phyloP scores from a whole-genome alignment of 108 stramenopile genomes.

The Aurantiochytrium sp. region DNA sequence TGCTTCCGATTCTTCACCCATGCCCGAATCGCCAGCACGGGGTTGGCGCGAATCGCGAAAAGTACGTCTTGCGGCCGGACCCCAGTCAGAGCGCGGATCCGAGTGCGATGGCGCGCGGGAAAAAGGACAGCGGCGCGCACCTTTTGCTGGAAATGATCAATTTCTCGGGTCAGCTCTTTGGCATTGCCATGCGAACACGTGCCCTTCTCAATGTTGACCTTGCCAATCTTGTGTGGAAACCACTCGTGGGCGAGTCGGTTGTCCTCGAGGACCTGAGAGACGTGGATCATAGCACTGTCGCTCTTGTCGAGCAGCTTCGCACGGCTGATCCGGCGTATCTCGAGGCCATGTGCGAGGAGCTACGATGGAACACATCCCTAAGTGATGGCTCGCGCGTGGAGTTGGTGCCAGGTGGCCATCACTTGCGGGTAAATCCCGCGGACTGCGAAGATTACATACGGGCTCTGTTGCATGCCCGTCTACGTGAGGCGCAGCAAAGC shows the following conservation, averaged over 20 bases:
- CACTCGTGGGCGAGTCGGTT: slow-evolving; percentile 33
- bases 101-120: background rate
- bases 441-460: background rate
- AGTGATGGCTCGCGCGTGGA: slow-evolving; percentile 8
- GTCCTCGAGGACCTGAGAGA: slow-evolving; percentile 30
- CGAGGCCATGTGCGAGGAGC: slow-evolving; percentile 13
- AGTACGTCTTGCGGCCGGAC: slow-evolving; percentile 18
- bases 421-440: background rate
- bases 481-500: background rate
- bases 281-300: slow-evolving; percentile 33
- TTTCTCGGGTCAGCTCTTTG: slow-evolving; percentile 46
- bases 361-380: slow-evolving; percentile 17
- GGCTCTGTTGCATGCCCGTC: background rate
- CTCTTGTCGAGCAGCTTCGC: slow-evolving; percentile 25
- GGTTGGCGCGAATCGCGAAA: slow-evolving; percentile 39
- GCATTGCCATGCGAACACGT: slow-evolving; percentile 30
- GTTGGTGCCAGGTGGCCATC: slow-evolving; percentile 3
- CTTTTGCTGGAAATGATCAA: slow-evolving; percentile 29
- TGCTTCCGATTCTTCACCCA: slow-evolving; percentile 33
- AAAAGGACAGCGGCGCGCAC: background rate
- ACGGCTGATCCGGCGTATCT: background rate
- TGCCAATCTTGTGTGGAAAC: slow-evolving; percentile 42
- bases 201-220: slow-evolving; percentile 38
- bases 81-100: background rate
- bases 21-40: slow-evolving; percentile 39